Evolutionary conservation across 768 basidiomycete genomes (phyloP).

Genomic region (Leccinum rimulosum): DNA sequence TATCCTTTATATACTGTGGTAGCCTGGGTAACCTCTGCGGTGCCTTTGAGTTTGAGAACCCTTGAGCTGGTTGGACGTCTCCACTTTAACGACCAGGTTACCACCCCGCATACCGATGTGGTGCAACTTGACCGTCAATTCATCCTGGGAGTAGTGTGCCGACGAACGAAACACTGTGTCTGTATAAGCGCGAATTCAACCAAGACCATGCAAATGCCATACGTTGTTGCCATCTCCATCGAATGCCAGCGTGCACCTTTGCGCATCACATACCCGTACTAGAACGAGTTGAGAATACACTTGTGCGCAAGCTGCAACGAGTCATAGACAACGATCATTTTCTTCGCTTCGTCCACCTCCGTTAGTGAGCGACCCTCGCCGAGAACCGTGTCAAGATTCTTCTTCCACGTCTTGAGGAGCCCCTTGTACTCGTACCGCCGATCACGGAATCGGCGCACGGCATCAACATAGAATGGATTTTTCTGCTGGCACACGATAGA

Average conservation of each 20-base stretch:
- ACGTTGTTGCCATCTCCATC: conserved; percentile 89
- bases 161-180: too few relatives aligned
- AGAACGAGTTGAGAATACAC: conserved; percentile 99
- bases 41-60: too few relatives aligned
- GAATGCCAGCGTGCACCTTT: conserved; percentile 99
- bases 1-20: too few relatives aligned
- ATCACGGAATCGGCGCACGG: conserved; percentile 94
- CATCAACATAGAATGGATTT: conserved; percentile 99
- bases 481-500: conserved; percentile 97
- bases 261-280: conserved; percentile 95
- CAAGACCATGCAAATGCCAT: too few relatives aligned
- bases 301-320: conserved; percentile 99
- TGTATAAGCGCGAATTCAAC: too few relatives aligned
- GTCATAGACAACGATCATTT: conserved; percentile 98
- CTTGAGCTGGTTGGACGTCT: too few relatives aligned
- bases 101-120: too few relatives aligned
- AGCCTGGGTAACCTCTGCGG: too few relatives aligned
- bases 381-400: conserved; percentile 79
- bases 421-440: conserved; percentile 99
- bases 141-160: too few relatives aligned
- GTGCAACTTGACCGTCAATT: too few relatives aligned
- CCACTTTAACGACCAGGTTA: too few relatives aligned
- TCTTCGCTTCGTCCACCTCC: conserved; percentile 95
- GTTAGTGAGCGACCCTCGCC: conserved; percentile 71
- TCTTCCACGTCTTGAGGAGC: conserved; percentile 98